Evolutionary conservation across 371 early-diverging fungal genomes (phyloP).

Genomic region (Zychaea mexicana): DNA sequence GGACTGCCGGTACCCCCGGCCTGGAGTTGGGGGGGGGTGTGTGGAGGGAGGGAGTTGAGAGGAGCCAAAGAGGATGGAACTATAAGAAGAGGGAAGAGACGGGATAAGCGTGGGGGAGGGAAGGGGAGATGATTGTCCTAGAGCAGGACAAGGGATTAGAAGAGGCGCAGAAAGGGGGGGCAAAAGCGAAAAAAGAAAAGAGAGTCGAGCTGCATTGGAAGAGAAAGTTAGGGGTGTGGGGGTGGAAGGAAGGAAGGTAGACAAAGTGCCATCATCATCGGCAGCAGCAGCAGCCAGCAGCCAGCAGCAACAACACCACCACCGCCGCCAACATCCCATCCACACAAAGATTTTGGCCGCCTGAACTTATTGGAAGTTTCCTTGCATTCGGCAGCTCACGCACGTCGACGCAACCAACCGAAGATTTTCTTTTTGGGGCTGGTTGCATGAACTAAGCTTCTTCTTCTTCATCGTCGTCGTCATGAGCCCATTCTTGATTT

Average conservation of each 20-base stretch:
- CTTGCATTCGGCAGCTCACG: slow-evolving; percentile 10
- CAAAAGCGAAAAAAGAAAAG: background rate
- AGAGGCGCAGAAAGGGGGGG: slow-evolving; percentile 2
- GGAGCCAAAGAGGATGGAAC: background rate
- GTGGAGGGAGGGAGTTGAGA: background rate
- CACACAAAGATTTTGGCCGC: background rate
- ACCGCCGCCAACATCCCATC: background rate
- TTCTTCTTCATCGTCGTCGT: no score
- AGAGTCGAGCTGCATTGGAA: no score
- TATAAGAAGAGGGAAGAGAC: background rate
- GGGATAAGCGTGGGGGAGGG: background rate
- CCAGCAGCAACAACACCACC: background rate
- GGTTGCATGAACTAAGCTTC: background rate
- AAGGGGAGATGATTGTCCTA: slow-evolving; percentile 4
- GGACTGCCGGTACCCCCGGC: background rate
- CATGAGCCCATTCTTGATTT: background rate
- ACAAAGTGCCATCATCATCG: background rate
- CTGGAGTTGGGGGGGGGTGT: background rate
- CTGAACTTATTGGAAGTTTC: slow-evolving; percentile 10
- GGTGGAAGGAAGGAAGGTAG: background rate
- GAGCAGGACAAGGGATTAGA: background rate
- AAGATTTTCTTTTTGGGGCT: background rate
- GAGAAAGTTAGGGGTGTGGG: no score
- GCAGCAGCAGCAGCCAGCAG: background rate
- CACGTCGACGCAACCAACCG: slow-evolving; percentile 1